Evolutionary conservation across 768 basidiomycete genomes (phyloP).

Genomic region (Serendipita sp.): DNA sequence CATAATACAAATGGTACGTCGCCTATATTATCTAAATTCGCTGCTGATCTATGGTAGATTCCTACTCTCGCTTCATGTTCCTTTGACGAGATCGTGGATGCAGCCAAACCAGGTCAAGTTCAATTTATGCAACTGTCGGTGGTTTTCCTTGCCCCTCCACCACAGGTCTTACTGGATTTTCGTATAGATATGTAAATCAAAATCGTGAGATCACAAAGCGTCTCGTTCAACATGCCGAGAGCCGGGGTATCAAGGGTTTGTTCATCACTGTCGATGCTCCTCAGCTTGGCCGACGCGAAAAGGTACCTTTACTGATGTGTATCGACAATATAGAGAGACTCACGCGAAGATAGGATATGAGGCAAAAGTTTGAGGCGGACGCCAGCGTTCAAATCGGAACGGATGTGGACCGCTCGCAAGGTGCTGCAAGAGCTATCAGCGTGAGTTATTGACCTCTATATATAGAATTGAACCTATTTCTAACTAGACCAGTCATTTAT

Average conservation of each 20-base stretch:
- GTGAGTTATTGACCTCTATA: constrained; percentile 26
- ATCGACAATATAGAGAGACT: background rate
- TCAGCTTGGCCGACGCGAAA: constrained; percentile 85
- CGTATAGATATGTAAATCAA: constrained; percentile 73
- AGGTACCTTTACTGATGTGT: constrained; percentile 25
- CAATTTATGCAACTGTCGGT: constrained; percentile 75
- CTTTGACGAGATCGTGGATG: constrained; percentile 91
- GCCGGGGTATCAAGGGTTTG: constrained; percentile 76
- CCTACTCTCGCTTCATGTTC: constrained; percentile 91
- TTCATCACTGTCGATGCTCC: constrained; percentile 99
- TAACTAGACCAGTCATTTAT: constrained; percentile 66
- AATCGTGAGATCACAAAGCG: constrained; percentile 73
- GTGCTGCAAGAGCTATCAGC: constrained; percentile 87
- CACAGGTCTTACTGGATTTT: background rate
- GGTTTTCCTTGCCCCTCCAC: background rate
- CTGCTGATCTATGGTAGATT: constrained; percentile 36
- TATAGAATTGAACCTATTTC: background rate
- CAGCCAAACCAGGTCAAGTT: constrained; percentile 57
- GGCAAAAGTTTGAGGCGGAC: constrained; percentile 85
- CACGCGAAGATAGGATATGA: constrained; percentile 64
- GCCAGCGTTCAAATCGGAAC: constrained; percentile 34
- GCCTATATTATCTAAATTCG: background rate
- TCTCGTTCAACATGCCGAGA: constrained; percentile 80
- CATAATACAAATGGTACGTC: constrained; percentile 56
- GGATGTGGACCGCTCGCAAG: constrained; percentile 67